Evolutionary conservation across 2,329 filamentous ascomycete species (phyloP).

Genomic region (Clarireedia hainanense): DNA sequence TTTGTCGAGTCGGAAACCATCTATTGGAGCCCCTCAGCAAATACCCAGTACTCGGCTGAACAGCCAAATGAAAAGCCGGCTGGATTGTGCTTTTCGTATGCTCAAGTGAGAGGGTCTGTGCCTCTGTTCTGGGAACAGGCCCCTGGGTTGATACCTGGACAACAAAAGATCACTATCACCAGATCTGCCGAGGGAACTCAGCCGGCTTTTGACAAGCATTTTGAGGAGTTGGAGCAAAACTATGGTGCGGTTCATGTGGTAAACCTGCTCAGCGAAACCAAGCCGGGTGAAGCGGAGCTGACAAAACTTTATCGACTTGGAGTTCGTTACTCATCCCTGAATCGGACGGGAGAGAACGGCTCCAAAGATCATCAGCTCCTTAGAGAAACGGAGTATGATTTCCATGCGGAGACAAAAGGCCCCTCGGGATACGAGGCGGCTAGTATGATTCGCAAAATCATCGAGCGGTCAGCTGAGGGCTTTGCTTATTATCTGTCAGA

Average conservation of each 20-base stretch:
- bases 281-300: constrained; percentile 78
- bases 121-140: constrained; percentile 97
- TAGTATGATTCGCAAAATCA: constrained; percentile 70
- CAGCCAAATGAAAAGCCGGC: constrained; percentile 28
- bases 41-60: constrained; percentile 14
- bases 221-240: constrained; percentile 73
- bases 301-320: constrained; percentile 73
- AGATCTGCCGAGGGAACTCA: constrained; percentile 85
- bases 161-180: constrained; percentile 90
- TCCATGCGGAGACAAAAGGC: constrained; percentile 87
- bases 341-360: constrained; percentile 45
- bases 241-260: constrained; percentile 91
- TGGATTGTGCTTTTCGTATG: constrained; percentile 81
- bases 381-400: constrained; percentile 83
- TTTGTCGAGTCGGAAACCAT: constrained; percentile 98
- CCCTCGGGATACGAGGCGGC: constrained; percentile 85
- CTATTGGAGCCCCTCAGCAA: constrained; percentile 66
- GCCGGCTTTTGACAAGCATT: constrained; percentile 92
- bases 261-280: constrained; percentile 86
- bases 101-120: constrained; percentile 85
- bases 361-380: constrained; percentile 66
- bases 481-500: constrained; percentile 92
- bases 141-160: constrained; percentile 76
- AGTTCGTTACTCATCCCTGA: constrained; percentile 66
- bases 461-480: constrained; percentile 70